Evolutionary conservation across 257 asterid genomes (phyloP), one percentile per base, ranked within the genome.

Genomic region (Orobanche coerulescens): DNA sequence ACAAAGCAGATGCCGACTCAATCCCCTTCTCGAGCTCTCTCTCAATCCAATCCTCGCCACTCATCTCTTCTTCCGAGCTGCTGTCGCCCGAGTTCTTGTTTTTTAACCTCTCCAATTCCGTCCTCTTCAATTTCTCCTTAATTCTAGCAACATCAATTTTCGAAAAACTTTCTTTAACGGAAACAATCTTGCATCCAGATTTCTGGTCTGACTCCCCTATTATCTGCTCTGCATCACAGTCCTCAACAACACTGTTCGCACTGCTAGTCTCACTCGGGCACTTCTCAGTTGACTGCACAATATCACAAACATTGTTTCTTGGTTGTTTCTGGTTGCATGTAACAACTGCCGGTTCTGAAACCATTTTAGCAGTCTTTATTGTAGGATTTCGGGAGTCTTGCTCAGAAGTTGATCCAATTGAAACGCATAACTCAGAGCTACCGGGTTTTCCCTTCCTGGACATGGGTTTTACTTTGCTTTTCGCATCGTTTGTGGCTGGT

Each of bases 31-130:
- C 91, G 16, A 83, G 73, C 80, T 83, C 84, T 49, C 68, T 76
- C 71, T 80, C 83, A 20, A 78, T 78, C 90, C 84, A 83, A 51
- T 71, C 73, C 37, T 83, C 90, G 23, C 70, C 58, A 55, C 61
- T 72, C 20, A 55, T 62, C 68, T 76, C 77, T 4, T 72, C 66
- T 15, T 64, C 64, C 68, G 57, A 25, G 42, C 22, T 48, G 42
- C 22, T 48, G 22, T 11, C 44, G 11, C 9, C 58, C 2, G 15
- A 20, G 58, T 65, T 57, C 65, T 47, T 74, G 50, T 68, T 62
- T 47, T 50, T 62, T 0, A 6, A 36, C 33, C 53, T 44, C 4
- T 68, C 65, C 65, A 70, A 37, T 72, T 68, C 76, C 63, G 82
- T 68, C 48, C 68, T 72, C 65, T 74, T 76, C 57, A 80, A 54